These are phyloP conservation scores for Penicillium parvum DNA, from an alignment of 495 filamentous ascomycete species.

Conservation along the genomic window DNA sequence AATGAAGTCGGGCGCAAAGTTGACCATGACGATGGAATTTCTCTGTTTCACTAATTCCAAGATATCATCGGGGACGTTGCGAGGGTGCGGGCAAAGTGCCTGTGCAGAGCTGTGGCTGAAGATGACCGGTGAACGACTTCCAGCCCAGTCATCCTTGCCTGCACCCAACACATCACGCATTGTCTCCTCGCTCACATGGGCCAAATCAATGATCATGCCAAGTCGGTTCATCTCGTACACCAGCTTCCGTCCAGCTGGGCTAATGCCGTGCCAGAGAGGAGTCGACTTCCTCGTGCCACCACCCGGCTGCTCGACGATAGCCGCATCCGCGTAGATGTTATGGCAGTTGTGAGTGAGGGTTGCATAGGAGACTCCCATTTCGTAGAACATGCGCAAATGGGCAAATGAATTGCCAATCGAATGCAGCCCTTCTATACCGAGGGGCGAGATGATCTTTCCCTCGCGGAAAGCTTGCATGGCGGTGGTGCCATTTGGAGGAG, in stretches of 20 bases:
- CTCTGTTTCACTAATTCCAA: slow-evolving; percentile 51
- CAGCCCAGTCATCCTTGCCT: slow-evolving; percentile 37
- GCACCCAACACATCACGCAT: slow-evolving; percentile 53
- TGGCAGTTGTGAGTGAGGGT: slow-evolving; percentile 94
- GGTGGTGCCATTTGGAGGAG: slow-evolving; percentile 49
- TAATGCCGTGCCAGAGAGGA: slow-evolving; percentile 59
- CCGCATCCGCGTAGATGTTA: slow-evolving; percentile 84
- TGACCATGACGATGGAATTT: slow-evolving; percentile 57
- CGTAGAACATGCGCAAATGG: slow-evolving; percentile 68
- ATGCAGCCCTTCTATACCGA: slow-evolving; percentile 89
- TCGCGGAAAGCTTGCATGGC: slow-evolving; percentile 57
- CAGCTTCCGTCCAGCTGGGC: slow-evolving; percentile 59
- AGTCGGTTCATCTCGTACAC: slow-evolving; percentile 55
- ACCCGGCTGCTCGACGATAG: slow-evolving; percentile 50
- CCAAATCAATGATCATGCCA: slow-evolving; percentile 49
- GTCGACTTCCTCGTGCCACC: slow-evolving; percentile 43
- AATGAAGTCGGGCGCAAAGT: slow-evolving; percentile 71
- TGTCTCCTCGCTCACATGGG: slow-evolving; percentile 51
- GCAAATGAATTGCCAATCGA: slow-evolving; percentile 86
- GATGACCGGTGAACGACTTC: slow-evolving; percentile 50
- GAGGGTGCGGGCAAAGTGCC: slow-evolving; percentile 49
- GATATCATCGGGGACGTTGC: slow-evolving; percentile 59
- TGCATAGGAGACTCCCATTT: slow-evolving; percentile 82
- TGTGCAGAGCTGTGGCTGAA: slow-evolving; percentile 56
- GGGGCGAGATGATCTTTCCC: slow-evolving; percentile 61